Conservation (phyloP, 768 basidiomycete species). For the Mycena epipterygia region DNA sequence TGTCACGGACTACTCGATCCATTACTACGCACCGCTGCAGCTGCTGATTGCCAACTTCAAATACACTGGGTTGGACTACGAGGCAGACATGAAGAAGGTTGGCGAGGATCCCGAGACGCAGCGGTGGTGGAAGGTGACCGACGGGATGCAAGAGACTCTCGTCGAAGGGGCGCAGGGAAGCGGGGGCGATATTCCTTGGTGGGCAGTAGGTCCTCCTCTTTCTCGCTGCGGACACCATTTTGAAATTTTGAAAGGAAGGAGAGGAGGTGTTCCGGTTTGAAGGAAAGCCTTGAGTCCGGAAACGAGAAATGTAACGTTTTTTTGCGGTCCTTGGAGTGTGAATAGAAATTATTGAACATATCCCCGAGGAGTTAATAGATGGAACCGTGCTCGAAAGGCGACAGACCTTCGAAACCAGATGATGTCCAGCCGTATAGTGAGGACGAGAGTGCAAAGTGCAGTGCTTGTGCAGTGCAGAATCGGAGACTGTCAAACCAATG, state of each 20-base stretch:
- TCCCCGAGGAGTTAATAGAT: no score
- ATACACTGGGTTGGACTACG: constrained; percentile 76
- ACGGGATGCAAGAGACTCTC: constrained; percentile 84
- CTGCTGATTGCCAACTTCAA: constrained; percentile 87
- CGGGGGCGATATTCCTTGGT: constrained; percentile 78
- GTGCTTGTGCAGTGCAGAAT: no score
- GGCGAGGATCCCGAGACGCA: constrained; percentile 78
- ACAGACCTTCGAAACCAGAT: no score
- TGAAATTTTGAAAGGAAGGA: constrained; percentile 50
- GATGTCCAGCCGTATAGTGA: no score
- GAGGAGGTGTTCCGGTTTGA: constrained; percentile 84
- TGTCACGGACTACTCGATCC: constrained; percentile 83
- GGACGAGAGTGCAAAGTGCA: no score
- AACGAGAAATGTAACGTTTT: no score
- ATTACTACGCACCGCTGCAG: constrained; percentile 71
- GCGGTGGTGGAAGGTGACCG: constrained; percentile 84
- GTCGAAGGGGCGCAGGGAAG: constrained; percentile 79
- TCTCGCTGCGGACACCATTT: not conserved
- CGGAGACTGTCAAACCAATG: no score
- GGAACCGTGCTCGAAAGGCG: no score
- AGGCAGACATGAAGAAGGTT: constrained; percentile 73
- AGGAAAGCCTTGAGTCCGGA: constrained; percentile 42
- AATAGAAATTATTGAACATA: no score
- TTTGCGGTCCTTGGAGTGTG: no score
- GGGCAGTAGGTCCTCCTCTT: constrained; percentile 60